Evolutionary conservation across 2,329 filamentous ascomycete species (phyloP), one percentile per base, ranked within the genome.

Genomic region (Pseudodiploospora longispora): DNA sequence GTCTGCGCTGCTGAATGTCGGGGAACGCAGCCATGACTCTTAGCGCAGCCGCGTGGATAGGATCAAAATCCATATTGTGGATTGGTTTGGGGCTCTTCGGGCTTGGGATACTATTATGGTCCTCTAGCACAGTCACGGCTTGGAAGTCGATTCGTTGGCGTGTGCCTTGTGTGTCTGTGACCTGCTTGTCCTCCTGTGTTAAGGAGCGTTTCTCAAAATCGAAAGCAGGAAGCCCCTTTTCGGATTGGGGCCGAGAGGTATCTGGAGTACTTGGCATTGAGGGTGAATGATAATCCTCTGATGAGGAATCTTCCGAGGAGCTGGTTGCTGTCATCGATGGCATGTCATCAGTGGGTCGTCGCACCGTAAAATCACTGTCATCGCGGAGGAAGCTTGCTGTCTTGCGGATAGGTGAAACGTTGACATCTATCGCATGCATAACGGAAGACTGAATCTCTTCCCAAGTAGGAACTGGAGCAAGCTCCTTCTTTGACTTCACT

Each of bases 191-290:
- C 7, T 48, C 41, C 10, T 38, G 37, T 4, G 27, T 31, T 9
- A n/a, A 38, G 27, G 44, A 28, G n/a, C 42, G 36, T 31, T 42
- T 35, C 10, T 46, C 47, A 30, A 40, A 28, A 41, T 44, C 40
- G 38, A 41, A 41, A 4, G 56, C 52, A 0, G 57, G 53, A 12
- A 61, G 47, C 1, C 57, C 59, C 49, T 59, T 63, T 42, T 66
- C 65, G 1, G 67, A 70, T 39, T 68, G 61, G 0, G 67, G 64
- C 9, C 66, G 60, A 1, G 67, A 68, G 0, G 62, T 65, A 42
- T 66, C 59, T 1, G 67, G 67, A 4, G 67, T 70, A 43, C 64
- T 65, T 12, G 60, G 55, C 6, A 52, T 52, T 1, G 64, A 64
- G 0, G 58, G 44, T 5, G 65, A 63, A 12, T 60, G 63, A 9